These are phyloP conservation scores for Leptodermis oblonga DNA, from an alignment of 257 asterid genomes.

Conservation along the genomic window DNA sequence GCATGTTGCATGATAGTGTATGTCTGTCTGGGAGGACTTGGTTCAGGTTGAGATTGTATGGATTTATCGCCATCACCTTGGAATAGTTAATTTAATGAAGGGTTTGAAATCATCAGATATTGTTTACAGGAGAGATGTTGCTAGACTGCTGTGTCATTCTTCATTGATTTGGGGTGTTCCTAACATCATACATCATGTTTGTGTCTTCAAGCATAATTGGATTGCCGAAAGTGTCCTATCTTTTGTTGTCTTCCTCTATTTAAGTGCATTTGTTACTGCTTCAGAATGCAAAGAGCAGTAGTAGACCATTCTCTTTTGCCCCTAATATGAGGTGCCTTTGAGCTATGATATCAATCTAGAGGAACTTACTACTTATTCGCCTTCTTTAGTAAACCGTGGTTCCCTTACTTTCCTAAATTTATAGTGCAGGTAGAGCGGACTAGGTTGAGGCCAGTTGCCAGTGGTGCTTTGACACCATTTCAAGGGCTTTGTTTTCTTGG, in stretches of 20 bases:
- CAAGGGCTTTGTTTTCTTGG: slow-evolving; percentile 86
- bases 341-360: not conserved
- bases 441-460: slow-evolving; percentile 80
- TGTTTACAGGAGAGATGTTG: not conserved
- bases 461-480: slow-evolving; percentile 77
- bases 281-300: not conserved
- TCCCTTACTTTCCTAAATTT: slow-evolving; percentile 10
- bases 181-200: not conserved
- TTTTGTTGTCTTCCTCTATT: not conserved
- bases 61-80: no score
- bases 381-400: not conserved
- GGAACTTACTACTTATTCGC: not conserved
- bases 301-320: not conserved
- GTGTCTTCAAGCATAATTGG: not conserved
- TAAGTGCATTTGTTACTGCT: not conserved
- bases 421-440: slow-evolving; percentile 89
- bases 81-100: not conserved
- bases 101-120: not conserved
- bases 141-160: not conserved
- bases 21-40: not conserved
- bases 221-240: not conserved
- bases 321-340: not conserved
- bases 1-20: no score
- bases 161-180: not conserved
- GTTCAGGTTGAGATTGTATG: not conserved